Conservation (phyloP, 345 rosid species). For the Populus pruinosa region DNA sequence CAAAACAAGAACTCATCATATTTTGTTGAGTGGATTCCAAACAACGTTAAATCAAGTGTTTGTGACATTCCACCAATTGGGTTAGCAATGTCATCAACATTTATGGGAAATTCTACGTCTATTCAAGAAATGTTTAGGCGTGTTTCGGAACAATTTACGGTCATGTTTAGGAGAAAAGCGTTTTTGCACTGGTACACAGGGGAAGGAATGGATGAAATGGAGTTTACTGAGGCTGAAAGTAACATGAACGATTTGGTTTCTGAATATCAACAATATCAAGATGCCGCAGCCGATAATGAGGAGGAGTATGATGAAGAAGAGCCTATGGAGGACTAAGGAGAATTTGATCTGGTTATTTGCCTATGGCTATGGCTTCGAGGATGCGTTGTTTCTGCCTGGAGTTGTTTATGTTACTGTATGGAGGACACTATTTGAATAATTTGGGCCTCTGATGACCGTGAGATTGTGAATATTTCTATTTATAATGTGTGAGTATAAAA, state of each 20-base stretch:
- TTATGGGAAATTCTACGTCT: constrained; percentile 71
- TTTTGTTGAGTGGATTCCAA: constrained; percentile 69
- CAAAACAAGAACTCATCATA: constrained; percentile 91
- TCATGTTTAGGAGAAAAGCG: constrained; percentile 59
- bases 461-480: background rate
- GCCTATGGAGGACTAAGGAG: constrained; percentile 31
- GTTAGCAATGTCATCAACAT: constrained; percentile 71
- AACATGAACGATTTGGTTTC: constrained; percentile 92
- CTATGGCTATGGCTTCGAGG: background rate
- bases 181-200: constrained; percentile 88
- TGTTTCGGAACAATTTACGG: constrained; percentile 57
- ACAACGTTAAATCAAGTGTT: constrained; percentile 74
- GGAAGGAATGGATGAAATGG: constrained; percentile 97
- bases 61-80: constrained; percentile 78
- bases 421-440: constrained; percentile 19
- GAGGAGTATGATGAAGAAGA: constrained; percentile 57
- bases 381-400: background rate
- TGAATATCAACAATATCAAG: constrained; percentile 86
- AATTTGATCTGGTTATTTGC: background rate
- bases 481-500: background rate
- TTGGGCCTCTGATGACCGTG: background rate
- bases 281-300: constrained; percentile 62
- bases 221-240: constrained; percentile 88
- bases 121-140: constrained; percentile 65
- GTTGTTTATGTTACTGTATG: background rate